These are phyloP conservation scores for Aspergillus sp. DNA, from an alignment of 2,329 filamentous ascomycete species.

Conservation along the genomic window DNA sequence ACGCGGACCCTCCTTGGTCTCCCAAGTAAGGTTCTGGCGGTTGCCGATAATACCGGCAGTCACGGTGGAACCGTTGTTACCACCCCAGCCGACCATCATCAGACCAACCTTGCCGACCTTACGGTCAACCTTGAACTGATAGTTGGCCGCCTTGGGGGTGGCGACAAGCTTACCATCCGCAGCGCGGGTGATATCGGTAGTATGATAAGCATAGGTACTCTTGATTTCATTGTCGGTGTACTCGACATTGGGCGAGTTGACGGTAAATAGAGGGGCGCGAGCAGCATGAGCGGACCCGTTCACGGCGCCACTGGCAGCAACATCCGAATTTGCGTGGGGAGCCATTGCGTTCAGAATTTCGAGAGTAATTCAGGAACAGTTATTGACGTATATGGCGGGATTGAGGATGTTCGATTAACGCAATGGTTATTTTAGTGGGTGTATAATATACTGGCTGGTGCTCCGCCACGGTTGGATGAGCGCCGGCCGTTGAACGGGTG, in stretches of 20 bases:
- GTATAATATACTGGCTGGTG: constrained; percentile 59
- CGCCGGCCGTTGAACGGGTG: constrained; percentile 97
- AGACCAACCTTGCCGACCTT: constrained; percentile 89
- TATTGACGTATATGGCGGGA: constrained; percentile 50
- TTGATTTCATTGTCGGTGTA: constrained; percentile 88
- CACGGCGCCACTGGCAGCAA: constrained; percentile 52
- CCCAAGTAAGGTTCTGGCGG: constrained; percentile 80
- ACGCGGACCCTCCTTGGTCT: constrained; percentile 84
- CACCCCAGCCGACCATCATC: constrained; percentile 97
- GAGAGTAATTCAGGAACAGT: constrained; percentile 20
- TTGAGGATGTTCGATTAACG: constrained; percentile 40
- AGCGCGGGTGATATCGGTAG: constrained; percentile 74
- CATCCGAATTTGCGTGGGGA: constrained; percentile 76
- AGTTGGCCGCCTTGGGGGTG: constrained; percentile 81
- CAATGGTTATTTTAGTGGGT: constrained; percentile 43
- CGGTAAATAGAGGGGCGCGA: constrained; percentile 67
- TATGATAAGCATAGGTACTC: constrained; percentile 95
- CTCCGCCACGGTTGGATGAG: constrained; percentile 81
- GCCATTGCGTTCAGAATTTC: constrained; percentile 66
- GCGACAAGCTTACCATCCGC: constrained; percentile 77
- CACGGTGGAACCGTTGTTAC: constrained; percentile 97
- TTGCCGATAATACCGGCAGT: constrained; percentile 98
- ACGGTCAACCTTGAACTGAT: constrained; percentile 97
- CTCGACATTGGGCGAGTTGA: constrained; percentile 86
- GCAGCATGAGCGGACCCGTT: constrained; percentile 51